These are phyloP conservation scores for Citropsis articulata DNA, from an alignment of 345 rosid species.

Conservation along the genomic window DNA sequence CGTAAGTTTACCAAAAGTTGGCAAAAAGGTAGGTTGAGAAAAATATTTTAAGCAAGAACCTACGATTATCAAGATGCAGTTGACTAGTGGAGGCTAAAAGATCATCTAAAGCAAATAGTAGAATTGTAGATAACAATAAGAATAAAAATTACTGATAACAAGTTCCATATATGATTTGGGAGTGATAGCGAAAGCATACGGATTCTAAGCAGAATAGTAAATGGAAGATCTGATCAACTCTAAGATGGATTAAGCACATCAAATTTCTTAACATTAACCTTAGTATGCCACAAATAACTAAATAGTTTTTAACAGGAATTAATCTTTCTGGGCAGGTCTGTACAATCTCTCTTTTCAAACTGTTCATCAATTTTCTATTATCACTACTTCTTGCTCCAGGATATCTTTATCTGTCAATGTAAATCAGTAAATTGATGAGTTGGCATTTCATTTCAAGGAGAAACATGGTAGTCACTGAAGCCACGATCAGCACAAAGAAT, in stretches of 20 bases:
- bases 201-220: neutral
- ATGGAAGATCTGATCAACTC: neutral
- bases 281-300: neutral
- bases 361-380: neutral
- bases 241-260: neutral
- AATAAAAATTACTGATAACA: neutral
- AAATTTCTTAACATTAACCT: neutral
- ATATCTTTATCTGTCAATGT: neutral
- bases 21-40: neutral
- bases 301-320: neutral
- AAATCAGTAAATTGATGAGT: neutral
- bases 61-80: neutral
- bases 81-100: neutral
- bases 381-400: neutral
- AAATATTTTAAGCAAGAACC: neutral
- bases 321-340: neutral
- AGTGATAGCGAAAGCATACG: neutral
- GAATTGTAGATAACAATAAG: neutral
- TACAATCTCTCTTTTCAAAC: neutral
- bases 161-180: neutral
- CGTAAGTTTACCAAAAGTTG: neutral
- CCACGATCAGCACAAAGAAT: neutral
- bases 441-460: neutral
- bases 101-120: neutral
- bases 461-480: neutral